Evolutionary conservation across 2,329 filamentous ascomycete genomes (phyloP).

Genomic region (Geoglossum cookeanum): DNA sequence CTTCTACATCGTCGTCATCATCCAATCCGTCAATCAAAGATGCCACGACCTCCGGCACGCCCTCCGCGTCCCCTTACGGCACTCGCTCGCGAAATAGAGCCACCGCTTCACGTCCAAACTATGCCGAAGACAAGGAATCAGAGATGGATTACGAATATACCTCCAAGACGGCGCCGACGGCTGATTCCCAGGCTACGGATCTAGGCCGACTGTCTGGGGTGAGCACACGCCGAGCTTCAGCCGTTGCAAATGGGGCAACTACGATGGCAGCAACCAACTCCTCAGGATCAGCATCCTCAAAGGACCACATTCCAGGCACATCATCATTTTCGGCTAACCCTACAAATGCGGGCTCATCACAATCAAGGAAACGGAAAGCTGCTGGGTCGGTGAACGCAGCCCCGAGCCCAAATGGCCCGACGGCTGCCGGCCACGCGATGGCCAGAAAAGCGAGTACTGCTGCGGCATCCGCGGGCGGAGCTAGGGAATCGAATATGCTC

Average conservation of each 20-base stretch:
- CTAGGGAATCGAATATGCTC: constrained; percentile 51
- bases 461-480: constrained; percentile 14
- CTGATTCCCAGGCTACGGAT: constrained; percentile 6
- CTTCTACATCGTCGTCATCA: constrained; percentile 22
- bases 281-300: constrained; percentile 15
- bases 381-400: constrained; percentile 20
- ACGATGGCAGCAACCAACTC: background rate
- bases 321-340: constrained; percentile 36
- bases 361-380: constrained; percentile 75
- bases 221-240: constrained; percentile 21
- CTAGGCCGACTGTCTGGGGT: constrained; percentile 14
- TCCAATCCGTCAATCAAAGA: constrained; percentile 10
- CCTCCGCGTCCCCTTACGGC: constrained; percentile 52
- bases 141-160: constrained; percentile 69
- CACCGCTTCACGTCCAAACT: constrained; percentile 68
- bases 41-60: constrained; percentile 23
- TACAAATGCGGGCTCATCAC: constrained; percentile 22
- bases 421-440: constrained; percentile 9
- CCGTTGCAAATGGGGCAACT: constrained; percentile 14
- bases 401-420: constrained; percentile 13
- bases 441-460: constrained; percentile 15
- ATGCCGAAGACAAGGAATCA: constrained; percentile 82
- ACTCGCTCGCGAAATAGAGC: constrained; percentile 84
- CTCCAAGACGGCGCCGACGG: constrained; percentile 12
- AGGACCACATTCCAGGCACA: constrained; percentile 35